Evolutionary conservation across 2,329 filamentous ascomycete species (phyloP).

Genomic region (Diaporthe sp.): DNA sequence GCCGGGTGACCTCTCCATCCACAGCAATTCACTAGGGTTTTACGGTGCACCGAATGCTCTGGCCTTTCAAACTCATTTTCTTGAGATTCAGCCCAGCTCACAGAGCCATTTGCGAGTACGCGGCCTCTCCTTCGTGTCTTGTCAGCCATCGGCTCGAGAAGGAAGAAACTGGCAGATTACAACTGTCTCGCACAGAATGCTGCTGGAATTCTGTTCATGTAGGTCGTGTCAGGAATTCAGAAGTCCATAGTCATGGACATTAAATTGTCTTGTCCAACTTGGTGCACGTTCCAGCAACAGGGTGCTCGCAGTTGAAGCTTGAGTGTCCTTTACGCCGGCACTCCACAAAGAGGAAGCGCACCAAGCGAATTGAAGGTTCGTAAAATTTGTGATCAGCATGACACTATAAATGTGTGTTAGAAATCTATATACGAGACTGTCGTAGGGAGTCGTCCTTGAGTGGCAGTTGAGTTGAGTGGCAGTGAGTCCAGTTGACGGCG

Average conservation of each 20-base stretch:
- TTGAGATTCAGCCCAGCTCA: background rate
- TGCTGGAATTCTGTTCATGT: background rate
- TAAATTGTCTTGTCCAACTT: background rate
- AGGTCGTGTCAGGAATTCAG: background rate
- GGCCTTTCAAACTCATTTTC: background rate
- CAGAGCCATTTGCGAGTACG: too few relatives aligned
- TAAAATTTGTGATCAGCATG: too few relatives aligned
- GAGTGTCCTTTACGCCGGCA: too few relatives aligned
- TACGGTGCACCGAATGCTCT: background rate
- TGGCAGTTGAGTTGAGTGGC: background rate
- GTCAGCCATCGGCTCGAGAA: background rate
- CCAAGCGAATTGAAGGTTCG: too few relatives aligned
- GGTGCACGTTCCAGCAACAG: background rate
- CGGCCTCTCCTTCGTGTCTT: background rate
- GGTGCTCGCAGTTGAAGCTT: background rate
- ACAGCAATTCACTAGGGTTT: background rate
- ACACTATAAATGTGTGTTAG: too few relatives aligned
- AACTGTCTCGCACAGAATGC: background rate
- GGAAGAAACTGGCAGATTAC: background rate
- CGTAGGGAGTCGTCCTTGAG: background rate
- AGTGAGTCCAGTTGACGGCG: background rate
- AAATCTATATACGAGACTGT: too few relatives aligned
- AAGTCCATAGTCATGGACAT: background rate
- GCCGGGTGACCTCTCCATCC: too few relatives aligned
- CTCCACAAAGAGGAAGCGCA: too few relatives aligned